Percentiles rank a stretch among this genome's conserved stretches.
These are phyloP conservation scores for Eimeria maxima DNA, from an alignment of 169 alveolate genomes.

Conservation along the genomic window DNA sequence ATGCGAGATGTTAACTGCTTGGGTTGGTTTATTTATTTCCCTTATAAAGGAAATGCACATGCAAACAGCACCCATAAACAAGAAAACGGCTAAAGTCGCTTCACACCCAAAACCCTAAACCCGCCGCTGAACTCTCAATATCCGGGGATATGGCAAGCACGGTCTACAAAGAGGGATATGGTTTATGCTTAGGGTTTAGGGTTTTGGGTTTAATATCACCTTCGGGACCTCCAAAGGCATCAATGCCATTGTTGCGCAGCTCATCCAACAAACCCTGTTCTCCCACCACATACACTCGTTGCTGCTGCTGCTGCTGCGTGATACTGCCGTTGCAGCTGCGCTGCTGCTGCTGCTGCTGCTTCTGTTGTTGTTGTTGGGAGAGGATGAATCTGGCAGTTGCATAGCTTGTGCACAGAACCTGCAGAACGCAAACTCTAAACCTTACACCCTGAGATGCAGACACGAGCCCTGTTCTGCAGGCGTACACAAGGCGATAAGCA, in stretches of 20 bases:
- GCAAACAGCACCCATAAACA: no score
- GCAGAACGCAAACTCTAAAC: constrained; percentile 48
- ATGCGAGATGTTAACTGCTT: no score
- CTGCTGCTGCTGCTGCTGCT: constrained; percentile 45
- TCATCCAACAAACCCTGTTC: constrained; percentile 68
- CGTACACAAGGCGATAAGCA: not conserved
- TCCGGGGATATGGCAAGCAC: no score
- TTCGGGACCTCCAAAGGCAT: constrained; percentile 57
- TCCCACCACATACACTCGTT: constrained; percentile 63
- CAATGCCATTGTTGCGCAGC: constrained; percentile 56
- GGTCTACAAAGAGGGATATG: no score
- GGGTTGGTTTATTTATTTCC: no score
- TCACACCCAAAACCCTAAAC: no score
- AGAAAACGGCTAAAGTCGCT: no score
- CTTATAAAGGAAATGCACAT: no score
- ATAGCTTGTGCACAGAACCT: constrained; percentile 66
- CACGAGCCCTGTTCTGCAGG: not conserved
- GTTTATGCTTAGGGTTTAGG: constrained; percentile 26
- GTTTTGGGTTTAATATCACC: constrained; percentile 10
- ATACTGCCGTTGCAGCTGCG: constrained; percentile 1
- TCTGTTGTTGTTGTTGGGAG: not conserved
- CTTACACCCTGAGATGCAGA: not conserved
- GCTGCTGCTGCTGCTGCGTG: constrained; percentile 17
- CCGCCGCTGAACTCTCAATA: no score
- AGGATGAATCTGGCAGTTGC: constrained; percentile 24